Base-by-base conservation (phyloP, 192 early-diverging fungal species). In the Coemansia sp. region DNA sequence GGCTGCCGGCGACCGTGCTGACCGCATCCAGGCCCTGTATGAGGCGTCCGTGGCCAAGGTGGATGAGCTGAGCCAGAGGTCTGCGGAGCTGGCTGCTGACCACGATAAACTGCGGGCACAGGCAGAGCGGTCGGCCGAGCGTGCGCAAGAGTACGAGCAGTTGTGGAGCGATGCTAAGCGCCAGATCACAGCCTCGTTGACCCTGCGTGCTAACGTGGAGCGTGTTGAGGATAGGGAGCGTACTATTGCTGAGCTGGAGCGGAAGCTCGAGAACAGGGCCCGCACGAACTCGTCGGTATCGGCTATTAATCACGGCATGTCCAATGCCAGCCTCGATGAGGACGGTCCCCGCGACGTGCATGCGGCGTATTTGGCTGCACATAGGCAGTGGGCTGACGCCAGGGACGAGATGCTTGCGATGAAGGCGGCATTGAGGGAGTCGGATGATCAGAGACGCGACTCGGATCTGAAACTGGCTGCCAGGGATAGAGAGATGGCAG, bases 221-320 rank as follows among this genome's bases (percentile, higher is more conserved):
- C 65, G 75, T 57, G 62, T 78, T 14, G 80, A 78, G 72, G 52
- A 69, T n/a, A 74, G 75, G 49, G 80, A 83, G 59, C 68, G 70
- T 10, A 69, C 67, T 21, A 77, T 83, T 13, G 76, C 72, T 8
- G 63, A 66, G 32, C 76, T 83, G 11, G 72, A 83, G 73, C 76
- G 77, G 53, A 71, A 74, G 62, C 70, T 83, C 6, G 67, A 72
- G 17, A 73, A 74, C 59, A 57, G 52, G n/a, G 40, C 59, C 26
- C 61, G 62, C 66, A 50, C 65, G 17, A 63, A 67, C 66, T 67
- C 68, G 49, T 44, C 11, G 14, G 50, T 47, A 23, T 52, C 60
- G 49, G 43, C 19, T 9, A 38, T 62, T 39, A 53, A 59, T 16
- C 9, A 43, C 30, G 63, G 40, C 57, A 26, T 60, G 57, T 58